Percentiles rank a stretch among this genome's conserved stretches.
Conservation (phyloP, 352 stramenopile species). For the Plasmopara viticola region DNA sequence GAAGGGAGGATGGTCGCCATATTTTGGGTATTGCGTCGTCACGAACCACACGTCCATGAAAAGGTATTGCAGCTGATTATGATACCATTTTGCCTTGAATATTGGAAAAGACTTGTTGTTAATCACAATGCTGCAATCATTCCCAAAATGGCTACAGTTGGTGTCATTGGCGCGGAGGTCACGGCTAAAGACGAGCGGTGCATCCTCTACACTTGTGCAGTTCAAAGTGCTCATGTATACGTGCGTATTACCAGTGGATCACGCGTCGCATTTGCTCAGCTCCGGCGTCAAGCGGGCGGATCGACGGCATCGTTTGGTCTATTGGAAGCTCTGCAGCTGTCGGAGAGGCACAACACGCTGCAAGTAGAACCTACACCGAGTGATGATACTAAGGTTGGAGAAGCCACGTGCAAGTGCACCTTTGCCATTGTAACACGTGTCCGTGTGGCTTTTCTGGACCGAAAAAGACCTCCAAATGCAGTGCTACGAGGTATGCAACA, state of each 20-base stretch:
- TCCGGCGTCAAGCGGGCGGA: slow-evolving; percentile 15
- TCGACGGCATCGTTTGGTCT: slow-evolving; percentile 27
- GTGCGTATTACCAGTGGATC: slow-evolving; percentile 12
- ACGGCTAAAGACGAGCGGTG: slow-evolving; percentile 19
- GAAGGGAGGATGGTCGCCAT: slow-evolving; percentile 47
- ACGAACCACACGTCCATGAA: slow-evolving; percentile 74
- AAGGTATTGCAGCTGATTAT: slow-evolving; percentile 1
- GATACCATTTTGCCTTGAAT: slow-evolving; percentile 3
- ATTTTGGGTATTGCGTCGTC: slow-evolving; percentile 47
- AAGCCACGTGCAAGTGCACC: slow-evolving; percentile 23
- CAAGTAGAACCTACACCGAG: slow-evolving; percentile 5
- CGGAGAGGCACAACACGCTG: slow-evolving; percentile 4
- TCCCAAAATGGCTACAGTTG: slow-evolving; percentile 30
- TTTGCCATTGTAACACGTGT: slow-evolving; percentile 20
- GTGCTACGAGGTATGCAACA: slow-evolving; percentile 36
- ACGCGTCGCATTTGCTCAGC: slow-evolving; percentile 17
- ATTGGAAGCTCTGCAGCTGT: slow-evolving; percentile 22
- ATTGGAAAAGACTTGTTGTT: too few relatives aligned
- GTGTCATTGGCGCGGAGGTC: slow-evolving; percentile 17
- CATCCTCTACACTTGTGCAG: slow-evolving; percentile 19
- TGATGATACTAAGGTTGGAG: not conserved
- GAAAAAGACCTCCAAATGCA: slow-evolving; percentile 25
- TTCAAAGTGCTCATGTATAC: slow-evolving; percentile 8
- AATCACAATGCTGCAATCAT: slow-evolving; percentile 1
- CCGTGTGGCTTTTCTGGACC: slow-evolving; percentile 32